Percentiles rank a stretch among this genome's conserved stretches.
phyloP scores from a whole-genome alignment of 202 grass and related monocot genomes.

The Schoenoplectus tabernaemontani region DNA sequence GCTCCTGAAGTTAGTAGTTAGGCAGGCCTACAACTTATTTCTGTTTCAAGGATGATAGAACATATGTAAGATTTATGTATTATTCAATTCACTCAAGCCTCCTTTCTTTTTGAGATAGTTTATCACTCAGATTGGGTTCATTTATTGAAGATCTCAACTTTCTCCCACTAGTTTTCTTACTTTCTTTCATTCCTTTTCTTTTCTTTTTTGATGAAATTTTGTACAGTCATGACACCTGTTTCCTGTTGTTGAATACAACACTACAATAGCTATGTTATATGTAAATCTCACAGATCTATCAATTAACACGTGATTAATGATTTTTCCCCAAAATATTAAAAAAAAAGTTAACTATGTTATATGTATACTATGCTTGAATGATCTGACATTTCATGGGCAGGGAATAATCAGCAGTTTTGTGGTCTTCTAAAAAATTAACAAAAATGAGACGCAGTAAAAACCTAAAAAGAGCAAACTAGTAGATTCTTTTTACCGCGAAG shows the following conservation, averaged over 20 bases:
- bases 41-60: not conserved
- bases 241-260: not conserved
- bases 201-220: not conserved
- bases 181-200: not conserved
- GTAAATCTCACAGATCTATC: not conserved
- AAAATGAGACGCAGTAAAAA: too few relatives aligned
- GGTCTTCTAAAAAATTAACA: too few relatives aligned
- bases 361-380: too few relatives aligned
- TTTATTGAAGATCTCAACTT: not conserved
- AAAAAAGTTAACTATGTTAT: too few relatives aligned
- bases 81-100: not conserved
- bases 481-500: too few relatives aligned
- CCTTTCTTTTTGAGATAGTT: not conserved
- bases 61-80: not conserved
- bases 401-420: too few relatives aligned
- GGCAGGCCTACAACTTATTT: slow-evolving; percentile 5
- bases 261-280: too few relatives aligned
- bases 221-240: not conserved
- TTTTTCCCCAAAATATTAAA: too few relatives aligned
- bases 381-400: too few relatives aligned
- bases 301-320: not conserved
- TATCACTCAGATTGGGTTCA: not conserved
- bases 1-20: slow-evolving; percentile 25
- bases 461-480: too few relatives aligned
- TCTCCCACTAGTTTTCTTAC: not conserved